Base-by-base conservation (phyloP, 2,329 filamentous ascomycete species). In the Beauveria medogensis region DNA sequence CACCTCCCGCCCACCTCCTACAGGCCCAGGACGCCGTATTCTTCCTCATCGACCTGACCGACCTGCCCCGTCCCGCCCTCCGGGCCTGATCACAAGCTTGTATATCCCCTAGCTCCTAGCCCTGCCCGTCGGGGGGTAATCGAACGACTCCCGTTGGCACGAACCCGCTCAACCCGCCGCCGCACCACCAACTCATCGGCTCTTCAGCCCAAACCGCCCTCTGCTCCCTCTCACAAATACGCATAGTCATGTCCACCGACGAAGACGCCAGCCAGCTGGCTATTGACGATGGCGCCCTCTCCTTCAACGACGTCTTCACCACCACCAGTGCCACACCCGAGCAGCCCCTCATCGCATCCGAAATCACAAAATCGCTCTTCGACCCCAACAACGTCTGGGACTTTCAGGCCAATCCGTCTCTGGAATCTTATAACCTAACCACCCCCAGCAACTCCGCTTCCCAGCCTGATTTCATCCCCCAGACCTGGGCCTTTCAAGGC, bases 321-420 rank as follows among this genome's bases (percentile, higher is more conserved):
- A 57, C 64, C 54, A 62, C 68, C 43, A 66, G 68, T 62, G 67
- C 70, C 69, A 72, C 71, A 59, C 64, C 69, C 18, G 68, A 73
- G 65, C 69, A 69, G 63, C 69, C 69, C 62, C 68, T 67, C 61
- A 63, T 64, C 57, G 64, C 67, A 64, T 65, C 65, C 66, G 71
- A 71, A 64, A 66, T 75, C 70, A 69, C 61, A 70, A 72, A 65
- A 67, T 73, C 67, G 67, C 76, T 59, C 69, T 78, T 61, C 54
- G 60, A 61, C 40, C 54, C 60, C 26, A 61, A 47, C 30, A 44
- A 20, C 64, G 74, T 70, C 70, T 83, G 80, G 80, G 69, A 73
- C 64, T 81, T 81, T 65, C 76, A 77, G 63, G 75, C 76, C 68
- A 75, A 75, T 14, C 76, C 79, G 63, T 77, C 78, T 51, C 80